phyloP scores from a whole-genome alignment of 441 rosid species.

The Euphorbia corollata region DNA sequence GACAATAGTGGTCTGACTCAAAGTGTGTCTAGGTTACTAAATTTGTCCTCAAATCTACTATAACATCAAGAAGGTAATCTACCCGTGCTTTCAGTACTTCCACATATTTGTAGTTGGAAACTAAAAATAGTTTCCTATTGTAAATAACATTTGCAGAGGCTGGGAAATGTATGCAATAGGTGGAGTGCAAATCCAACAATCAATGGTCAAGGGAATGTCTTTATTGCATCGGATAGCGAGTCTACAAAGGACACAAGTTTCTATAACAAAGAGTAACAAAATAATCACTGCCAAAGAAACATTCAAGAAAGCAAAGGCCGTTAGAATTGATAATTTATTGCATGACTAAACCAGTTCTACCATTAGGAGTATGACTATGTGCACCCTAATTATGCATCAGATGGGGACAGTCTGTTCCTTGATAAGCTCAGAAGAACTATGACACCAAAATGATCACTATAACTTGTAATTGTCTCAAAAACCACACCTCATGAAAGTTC shows the following conservation, averaged over 20 bases:
- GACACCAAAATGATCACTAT: too few relatives aligned
- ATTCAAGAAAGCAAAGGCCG: background rate
- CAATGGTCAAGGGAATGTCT: slow-evolving; percentile 83
- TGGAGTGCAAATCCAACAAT: slow-evolving; percentile 84
- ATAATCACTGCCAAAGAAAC: background rate
- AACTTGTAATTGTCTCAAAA: too few relatives aligned
- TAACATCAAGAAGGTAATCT: background rate
- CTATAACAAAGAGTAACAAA: background rate
- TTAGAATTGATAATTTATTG: background rate
- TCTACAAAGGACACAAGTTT: slow-evolving; percentile 52
- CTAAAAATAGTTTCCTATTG: slow-evolving; percentile 74
- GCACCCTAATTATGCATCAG: background rate
- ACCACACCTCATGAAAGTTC: background rate
- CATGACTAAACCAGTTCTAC: background rate
- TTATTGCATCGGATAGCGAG: slow-evolving; percentile 49
- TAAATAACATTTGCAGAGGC: slow-evolving; percentile 76
- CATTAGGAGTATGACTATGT: background rate
- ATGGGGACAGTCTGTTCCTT: background rate
- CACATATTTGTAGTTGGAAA: slow-evolving; percentile 50
- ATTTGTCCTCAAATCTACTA: background rate
- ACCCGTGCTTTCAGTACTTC: background rate
- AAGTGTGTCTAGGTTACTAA: slow-evolving; percentile 69
- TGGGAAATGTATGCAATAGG: slow-evolving; percentile 91
- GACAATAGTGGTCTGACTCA: slow-evolving; percentile 80
- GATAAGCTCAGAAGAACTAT: background rate